Percentiles rank a stretch among this genome's conserved stretches.
Evolutionary conservation across 306 rosid species (phyloP).

Genomic region (Purshia tridentata): DNA sequence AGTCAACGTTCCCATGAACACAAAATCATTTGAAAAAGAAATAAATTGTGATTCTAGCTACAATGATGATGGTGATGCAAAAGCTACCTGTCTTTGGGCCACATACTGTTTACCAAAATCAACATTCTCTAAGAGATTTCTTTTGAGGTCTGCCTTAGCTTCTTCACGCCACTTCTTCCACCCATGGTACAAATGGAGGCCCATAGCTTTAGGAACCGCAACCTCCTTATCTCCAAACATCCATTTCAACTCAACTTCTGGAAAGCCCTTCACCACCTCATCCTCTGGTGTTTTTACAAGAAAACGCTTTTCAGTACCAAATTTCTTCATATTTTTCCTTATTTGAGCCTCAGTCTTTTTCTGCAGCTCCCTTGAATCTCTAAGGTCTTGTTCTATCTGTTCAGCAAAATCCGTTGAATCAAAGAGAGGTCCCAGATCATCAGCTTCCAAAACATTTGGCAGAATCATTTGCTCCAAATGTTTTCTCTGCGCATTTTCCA

Average conservation of each 20-base stretch:
- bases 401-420: conserved; percentile 60
- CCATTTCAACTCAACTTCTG: conserved; percentile 85
- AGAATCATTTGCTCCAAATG: conserved; percentile 70
- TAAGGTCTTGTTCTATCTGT: conserved; percentile 54
- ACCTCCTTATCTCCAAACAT: conserved; percentile 88
- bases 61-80: conserved; percentile 10
- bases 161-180: conserved; percentile 95
- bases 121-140: conserved; percentile 57
- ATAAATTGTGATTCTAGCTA: background rate
- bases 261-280: conserved; percentile 82
- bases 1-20: background rate
- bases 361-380: conserved; percentile 77
- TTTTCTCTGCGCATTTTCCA: conserved; percentile 72
- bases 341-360: conserved; percentile 53
- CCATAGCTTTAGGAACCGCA: conserved; percentile 70
- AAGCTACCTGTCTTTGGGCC: conserved; percentile 65
- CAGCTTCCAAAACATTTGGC: conserved; percentile 64
- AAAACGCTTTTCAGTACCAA: conserved; percentile 61
- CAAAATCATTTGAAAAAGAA: background rate
- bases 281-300: conserved; percentile 64
- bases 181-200: conserved; percentile 80
- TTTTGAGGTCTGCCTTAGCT: conserved; percentile 69
- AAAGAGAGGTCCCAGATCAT: conserved; percentile 58
- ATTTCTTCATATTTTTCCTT: conserved; percentile 64
- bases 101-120: conserved; percentile 69